These are phyloP conservation scores for Talaromyces islandicus DNA, from an alignment of 2,329 filamentous ascomycete genomes.

Conservation along the genomic window DNA sequence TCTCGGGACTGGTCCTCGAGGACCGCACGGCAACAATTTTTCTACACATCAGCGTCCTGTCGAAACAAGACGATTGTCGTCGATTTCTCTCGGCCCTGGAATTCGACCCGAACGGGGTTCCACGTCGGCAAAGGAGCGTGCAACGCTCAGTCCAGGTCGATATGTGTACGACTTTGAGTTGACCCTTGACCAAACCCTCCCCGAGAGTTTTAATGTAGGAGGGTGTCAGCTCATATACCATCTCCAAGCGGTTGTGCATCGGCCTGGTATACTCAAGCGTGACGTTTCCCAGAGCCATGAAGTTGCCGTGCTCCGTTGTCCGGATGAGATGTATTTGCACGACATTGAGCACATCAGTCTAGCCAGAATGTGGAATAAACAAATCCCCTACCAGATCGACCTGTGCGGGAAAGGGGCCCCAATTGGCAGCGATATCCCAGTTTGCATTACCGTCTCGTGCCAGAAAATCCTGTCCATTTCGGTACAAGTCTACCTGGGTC, in stretches of 20 bases:
- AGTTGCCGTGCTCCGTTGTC: constrained; percentile 6
- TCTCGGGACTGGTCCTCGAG: neutral
- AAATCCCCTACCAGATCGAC: constrained; percentile 5
- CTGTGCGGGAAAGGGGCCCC: constrained; percentile 4
- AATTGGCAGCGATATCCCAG: constrained; percentile 5
- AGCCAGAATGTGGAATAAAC: constrained; percentile 6
- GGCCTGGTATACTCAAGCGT: neutral
- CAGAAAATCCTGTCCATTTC: constrained; percentile 3
- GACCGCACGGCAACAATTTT: neutral
- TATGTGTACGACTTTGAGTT: constrained; percentile 8
- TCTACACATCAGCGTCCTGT: neutral
- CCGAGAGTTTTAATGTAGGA: constrained; percentile 5
- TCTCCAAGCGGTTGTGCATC: constrained; percentile 2
- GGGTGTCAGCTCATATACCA: constrained; percentile 6
- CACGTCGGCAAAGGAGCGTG: neutral
- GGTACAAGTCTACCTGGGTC: constrained; percentile 4
- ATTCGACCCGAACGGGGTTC: neutral
- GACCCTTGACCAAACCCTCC: constrained; percentile 4
- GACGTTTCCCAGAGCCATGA: constrained; percentile 5
- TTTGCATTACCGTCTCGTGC: neutral
- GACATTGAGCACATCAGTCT: constrained; percentile 6
- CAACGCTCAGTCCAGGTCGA: neutral
- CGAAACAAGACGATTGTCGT: neutral
- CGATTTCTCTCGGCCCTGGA: neutral
- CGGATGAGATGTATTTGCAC: constrained; percentile 8